Percentiles rank a stretch among this genome's conserved stretches.
phyloP scores from a whole-genome alignment of 2,329 filamentous ascomycete genomes.

The Periconia sp. region DNA sequence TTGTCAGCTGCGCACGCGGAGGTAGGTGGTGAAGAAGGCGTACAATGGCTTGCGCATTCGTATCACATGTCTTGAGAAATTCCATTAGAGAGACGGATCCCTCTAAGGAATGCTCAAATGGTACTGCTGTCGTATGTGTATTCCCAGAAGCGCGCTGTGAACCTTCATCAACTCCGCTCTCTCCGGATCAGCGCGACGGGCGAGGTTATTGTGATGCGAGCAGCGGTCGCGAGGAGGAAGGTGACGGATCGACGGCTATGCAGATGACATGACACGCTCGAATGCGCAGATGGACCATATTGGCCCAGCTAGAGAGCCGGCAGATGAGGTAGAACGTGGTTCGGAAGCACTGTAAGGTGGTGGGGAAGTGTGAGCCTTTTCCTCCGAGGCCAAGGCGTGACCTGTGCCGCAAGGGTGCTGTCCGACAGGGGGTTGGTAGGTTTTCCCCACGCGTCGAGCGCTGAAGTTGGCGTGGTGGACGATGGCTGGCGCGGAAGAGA shows the following conservation, averaged over 20 bases:
- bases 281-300: constrained; percentile 33
- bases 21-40: constrained; percentile 3
- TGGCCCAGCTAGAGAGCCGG: constrained; percentile 29
- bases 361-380: no score
- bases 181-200: constrained; percentile 19
- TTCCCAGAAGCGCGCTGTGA: constrained; percentile 39
- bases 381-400: neutral
- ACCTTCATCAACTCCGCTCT: constrained; percentile 46
- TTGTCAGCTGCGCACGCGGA: constrained; percentile 20
- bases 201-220: constrained; percentile 13
- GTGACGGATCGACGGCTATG: constrained; percentile 17
- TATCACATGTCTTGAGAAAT: constrained; percentile 45
- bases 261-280: constrained; percentile 30
- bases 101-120: constrained; percentile 47
- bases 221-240: constrained; percentile 1
- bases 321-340: constrained; percentile 12
- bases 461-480: neutral
- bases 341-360: constrained; percentile 3
- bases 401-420: neutral
- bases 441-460: constrained; percentile 8
- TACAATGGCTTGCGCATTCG: constrained; percentile 48
- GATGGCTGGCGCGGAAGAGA: constrained; percentile 5
- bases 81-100: constrained; percentile 44
- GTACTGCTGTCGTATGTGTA: constrained; percentile 43
- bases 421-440: neutral